Evolutionary conservation across 2,329 filamentous ascomycete genomes (phyloP).

Genomic region (Exophiala aquamarina): DNA sequence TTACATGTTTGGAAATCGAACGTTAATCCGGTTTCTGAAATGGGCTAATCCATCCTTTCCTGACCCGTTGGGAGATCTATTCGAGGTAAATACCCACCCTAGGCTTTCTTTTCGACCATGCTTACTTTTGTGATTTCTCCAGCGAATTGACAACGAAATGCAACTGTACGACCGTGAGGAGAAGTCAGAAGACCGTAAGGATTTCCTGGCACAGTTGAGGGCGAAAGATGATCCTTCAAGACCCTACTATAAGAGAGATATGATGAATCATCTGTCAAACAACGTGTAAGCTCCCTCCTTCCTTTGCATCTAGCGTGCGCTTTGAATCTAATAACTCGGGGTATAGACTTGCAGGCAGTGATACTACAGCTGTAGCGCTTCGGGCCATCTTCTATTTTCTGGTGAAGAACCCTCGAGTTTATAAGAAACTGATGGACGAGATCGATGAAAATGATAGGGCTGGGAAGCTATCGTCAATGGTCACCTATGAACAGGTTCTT

Average conservation of each 20-base stretch:
- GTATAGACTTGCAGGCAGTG: conserved; percentile 10
- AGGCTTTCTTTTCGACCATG: background rate
- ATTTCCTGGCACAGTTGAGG: conserved; percentile 11
- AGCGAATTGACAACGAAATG: conserved; percentile 8
- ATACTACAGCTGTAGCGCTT: conserved; percentile 34
- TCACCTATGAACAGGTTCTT: conserved; percentile 12
- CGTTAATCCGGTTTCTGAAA: background rate
- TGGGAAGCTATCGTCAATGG: conserved; percentile 4
- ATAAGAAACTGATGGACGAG: conserved; percentile 47
- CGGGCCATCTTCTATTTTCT: conserved; percentile 33
- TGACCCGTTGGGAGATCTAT: background rate
- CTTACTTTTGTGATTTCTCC: background rate
- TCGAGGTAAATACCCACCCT: background rate
- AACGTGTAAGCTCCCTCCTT: conserved; percentile 7
- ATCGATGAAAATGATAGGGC: conserved; percentile 39
- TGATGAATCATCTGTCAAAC: conserved; percentile 16
- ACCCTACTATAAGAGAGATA: conserved; percentile 4
- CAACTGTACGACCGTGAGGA: conserved; percentile 9
- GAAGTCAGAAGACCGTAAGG: conserved; percentile 1
- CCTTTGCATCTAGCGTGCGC: too few species aligned
- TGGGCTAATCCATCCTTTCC: background rate
- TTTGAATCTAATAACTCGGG: too few species aligned
- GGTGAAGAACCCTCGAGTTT: conserved; percentile 25
- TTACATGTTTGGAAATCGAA: conserved; percentile 4
- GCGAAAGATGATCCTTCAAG: conserved; percentile 1